Conservation (phyloP, 208 protist species). For the Leptomonas seymouri region DNA sequence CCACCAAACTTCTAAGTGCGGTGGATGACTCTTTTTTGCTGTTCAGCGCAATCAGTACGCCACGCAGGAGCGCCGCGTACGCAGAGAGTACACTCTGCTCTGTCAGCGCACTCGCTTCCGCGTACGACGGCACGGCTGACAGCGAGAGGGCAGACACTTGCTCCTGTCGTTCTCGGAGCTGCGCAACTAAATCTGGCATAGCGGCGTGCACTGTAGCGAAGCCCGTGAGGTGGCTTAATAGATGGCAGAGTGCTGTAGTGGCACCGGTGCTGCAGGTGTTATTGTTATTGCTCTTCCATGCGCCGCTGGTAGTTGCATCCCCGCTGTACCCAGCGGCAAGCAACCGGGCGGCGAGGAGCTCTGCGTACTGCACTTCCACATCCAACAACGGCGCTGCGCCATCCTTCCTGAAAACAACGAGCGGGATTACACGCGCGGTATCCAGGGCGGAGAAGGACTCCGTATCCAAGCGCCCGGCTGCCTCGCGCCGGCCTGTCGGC, state of each 20-base stretch:
- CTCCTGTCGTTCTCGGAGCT: conserved; percentile 4
- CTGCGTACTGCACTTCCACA: conserved; percentile 20
- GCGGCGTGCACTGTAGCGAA: conserved; percentile 17
- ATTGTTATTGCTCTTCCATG: background rate
- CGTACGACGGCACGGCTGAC: too few species aligned
- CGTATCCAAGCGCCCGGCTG: background rate
- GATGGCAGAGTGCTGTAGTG: conserved; percentile 10
- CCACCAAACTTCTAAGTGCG: background rate
- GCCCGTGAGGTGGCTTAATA: conserved; percentile 5
- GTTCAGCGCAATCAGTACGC: conserved; percentile 7
- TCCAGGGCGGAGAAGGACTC: conserved; percentile 4
- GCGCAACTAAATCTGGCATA: background rate
- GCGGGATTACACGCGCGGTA: conserved; percentile 16
- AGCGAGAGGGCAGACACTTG: background rate
- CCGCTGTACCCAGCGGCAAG: conserved; percentile 3
- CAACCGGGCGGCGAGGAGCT: conserved; percentile 18
- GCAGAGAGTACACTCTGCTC: conserved; percentile 18
- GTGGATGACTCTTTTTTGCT: background rate
- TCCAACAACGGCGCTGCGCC: conserved; percentile 22
- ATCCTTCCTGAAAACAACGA: conserved; percentile 23
- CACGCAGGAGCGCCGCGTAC: conserved; percentile 17
- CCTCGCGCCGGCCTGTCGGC: background rate
- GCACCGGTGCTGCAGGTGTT: background rate
- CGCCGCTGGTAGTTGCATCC: background rate
- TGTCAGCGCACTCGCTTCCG: conserved; percentile 13